Evolutionary conservation across 1,139 yeast species (phyloP), one percentile per base, ranked within the genome.

Genomic region (Protomyces arabidopsidicola): DNA sequence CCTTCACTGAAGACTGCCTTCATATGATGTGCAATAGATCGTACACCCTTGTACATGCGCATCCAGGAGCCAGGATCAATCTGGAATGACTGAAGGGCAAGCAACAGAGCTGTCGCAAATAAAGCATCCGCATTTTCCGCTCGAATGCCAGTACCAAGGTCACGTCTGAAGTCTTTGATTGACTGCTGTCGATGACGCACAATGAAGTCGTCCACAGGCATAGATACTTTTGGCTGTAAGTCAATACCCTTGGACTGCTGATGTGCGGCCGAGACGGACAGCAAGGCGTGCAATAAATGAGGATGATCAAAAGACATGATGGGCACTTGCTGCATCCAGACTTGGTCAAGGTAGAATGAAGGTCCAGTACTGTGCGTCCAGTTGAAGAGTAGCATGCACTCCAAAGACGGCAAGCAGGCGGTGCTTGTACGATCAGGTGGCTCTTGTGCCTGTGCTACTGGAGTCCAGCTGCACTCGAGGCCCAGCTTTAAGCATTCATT

Each of bases 11-110:
- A 36, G 18, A 58, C 56, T 27, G 42, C 39, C 10, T 50, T 16
- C 18, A 58, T 14, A n/a, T 58, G 56, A 20, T 58, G 56, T 16
- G 62, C 62, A 20, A 58, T 52, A 22, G 53, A 58, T n/a, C 56
- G 42, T 9, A 55, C 53, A n/a, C 62, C 62, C 24, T 55, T 24
- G 31, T 51, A 58, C 62, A 58, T 58, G 27, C 56, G n/a, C 16
- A 51, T 58, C 62, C 62, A 58, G 3, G 62, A 51, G 24, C 42
- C 52, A 22, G 62, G 53, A 18, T 58, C 62, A 18, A 58, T 52
- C 10, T 50, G 51, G 62, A 58, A 58, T 27, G 56, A 51, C 45
- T 58, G 62, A 3, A 58, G 38, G 18, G 62, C 62, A 24, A 58
- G 45, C 27, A 58, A 34, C 20, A 58, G 38, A 14, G 62, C 62